Conservation (phyloP, 495 filamentous ascomycete genomes). For the Penicillium fimorum region DNA sequence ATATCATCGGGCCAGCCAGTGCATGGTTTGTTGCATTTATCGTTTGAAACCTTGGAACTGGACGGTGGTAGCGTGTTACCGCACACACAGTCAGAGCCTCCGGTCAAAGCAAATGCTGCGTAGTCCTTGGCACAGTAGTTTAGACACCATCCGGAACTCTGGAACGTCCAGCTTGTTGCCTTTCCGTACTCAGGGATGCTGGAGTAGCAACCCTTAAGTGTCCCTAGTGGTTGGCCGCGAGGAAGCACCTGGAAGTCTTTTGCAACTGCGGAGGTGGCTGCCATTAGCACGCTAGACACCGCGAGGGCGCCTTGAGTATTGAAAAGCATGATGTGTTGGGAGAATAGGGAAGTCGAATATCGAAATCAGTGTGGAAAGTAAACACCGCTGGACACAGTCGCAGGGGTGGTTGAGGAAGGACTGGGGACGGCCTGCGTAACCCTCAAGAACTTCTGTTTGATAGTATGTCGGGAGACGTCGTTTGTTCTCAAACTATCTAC, state of each 20-base stretch:
- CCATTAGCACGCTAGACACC: constrained; percentile 31
- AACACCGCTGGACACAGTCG: constrained; percentile 29
- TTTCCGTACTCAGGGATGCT: constrained; percentile 30
- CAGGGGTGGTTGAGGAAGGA: constrained; percentile 26
- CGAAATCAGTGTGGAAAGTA: constrained; percentile 3
- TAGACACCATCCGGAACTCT: constrained; percentile 51
- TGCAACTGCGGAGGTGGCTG: constrained; percentile 20
- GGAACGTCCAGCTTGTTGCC: constrained; percentile 36
- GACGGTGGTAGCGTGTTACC: constrained; percentile 43
- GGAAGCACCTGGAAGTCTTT: constrained; percentile 23
- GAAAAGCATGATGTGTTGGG: constrained; percentile 33
- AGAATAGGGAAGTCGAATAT: constrained; percentile 12
- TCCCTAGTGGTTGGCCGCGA: constrained; percentile 12
- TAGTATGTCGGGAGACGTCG: constrained; percentile 12
- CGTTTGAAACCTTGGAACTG: constrained; percentile 37
- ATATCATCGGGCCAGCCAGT: constrained; percentile 43
- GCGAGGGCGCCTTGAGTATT: constrained; percentile 29
- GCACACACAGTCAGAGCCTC: constrained; percentile 47
- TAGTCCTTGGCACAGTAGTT: constrained; percentile 33
- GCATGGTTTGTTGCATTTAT: constrained; percentile 41
- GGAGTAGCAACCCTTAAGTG: constrained; percentile 36
- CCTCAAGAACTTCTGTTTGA: constrained; percentile 30
- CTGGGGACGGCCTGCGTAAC: constrained; percentile 50
- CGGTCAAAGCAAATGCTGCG: constrained; percentile 43
- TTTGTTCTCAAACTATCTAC: constrained; percentile 1